phyloP scores from a whole-genome alignment of 345 rosid species.

The Boechera retrofracta region DNA sequence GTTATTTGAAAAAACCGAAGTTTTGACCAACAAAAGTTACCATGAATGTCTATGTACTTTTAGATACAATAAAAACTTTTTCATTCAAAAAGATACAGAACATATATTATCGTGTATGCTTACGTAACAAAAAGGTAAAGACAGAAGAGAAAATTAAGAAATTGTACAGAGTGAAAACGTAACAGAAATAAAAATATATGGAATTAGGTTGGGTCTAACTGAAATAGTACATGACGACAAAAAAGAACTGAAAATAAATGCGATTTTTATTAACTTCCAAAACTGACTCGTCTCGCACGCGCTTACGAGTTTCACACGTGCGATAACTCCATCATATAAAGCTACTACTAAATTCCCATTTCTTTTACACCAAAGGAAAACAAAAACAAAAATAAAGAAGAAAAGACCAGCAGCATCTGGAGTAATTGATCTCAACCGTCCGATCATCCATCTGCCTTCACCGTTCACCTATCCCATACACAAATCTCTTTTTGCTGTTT shows the following conservation, averaged over 20 bases:
- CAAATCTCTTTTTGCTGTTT: constrained; percentile 22
- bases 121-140: background rate
- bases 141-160: background rate
- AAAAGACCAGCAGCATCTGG: constrained; percentile 11
- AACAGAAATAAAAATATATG: background rate
- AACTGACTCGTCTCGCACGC: constrained; percentile 44
- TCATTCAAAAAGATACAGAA: background rate
- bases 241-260: background rate
- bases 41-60: background rate
- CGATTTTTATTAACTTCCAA: constrained; percentile 34
- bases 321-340: constrained; percentile 28
- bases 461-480: constrained; percentile 37
- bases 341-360: background rate
- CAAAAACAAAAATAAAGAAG: background rate
- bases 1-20: background rate
- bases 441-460: constrained; percentile 36
- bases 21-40: background rate
- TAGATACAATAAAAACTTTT: background rate
- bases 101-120: constrained; percentile 21
- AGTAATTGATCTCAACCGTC: constrained; percentile 41
- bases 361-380: background rate
- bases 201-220: constrained; percentile 5
- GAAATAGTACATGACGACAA: background rate
- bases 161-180: constrained; percentile 4
- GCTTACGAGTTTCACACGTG: constrained; percentile 36